Evolutionary conservation across 306 rosid genomes (phyloP).

Genomic region (Trifolium fragiferum): DNA sequence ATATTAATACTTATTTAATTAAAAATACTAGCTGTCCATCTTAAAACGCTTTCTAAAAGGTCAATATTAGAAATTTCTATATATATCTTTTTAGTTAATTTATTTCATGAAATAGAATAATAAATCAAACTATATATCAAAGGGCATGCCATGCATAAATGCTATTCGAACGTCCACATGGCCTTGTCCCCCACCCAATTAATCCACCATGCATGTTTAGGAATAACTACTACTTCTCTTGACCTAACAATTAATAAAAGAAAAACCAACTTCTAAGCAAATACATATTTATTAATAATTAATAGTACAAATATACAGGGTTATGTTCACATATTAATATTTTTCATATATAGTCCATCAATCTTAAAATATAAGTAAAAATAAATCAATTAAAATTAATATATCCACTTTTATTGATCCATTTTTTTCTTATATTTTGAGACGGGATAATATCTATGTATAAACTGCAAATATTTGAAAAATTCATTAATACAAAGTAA

Average conservation of each 20-base stretch:
- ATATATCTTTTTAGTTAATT: no score
- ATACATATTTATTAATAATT: neutral
- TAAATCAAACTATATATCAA: neutral
- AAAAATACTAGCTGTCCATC: no score
- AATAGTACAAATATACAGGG: neutral
- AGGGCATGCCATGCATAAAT: conserved; percentile 65
- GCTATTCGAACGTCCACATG: conserved; percentile 72
- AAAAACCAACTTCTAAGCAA: conserved; percentile 24
- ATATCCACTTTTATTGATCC: no score
- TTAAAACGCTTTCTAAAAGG: no score
- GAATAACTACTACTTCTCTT: conserved; percentile 34
- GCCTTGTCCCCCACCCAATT: conserved; percentile 51
- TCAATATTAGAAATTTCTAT: no score
- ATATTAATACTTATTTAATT: no score
- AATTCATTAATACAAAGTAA: conserved; percentile 32
- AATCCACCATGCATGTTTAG: conserved; percentile 40
- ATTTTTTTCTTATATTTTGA: no score
- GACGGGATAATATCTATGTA: no score
- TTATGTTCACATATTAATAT: no score
- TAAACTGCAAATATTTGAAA: neutral
- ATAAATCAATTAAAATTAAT: no score
- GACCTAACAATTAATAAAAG: conserved; percentile 24
- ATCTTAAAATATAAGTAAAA: no score
- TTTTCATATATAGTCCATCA: no score
- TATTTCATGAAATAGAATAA: neutral